Base-by-base conservation (phyloP, 345 rosid genomes). In the Salix dunnii region DNA sequence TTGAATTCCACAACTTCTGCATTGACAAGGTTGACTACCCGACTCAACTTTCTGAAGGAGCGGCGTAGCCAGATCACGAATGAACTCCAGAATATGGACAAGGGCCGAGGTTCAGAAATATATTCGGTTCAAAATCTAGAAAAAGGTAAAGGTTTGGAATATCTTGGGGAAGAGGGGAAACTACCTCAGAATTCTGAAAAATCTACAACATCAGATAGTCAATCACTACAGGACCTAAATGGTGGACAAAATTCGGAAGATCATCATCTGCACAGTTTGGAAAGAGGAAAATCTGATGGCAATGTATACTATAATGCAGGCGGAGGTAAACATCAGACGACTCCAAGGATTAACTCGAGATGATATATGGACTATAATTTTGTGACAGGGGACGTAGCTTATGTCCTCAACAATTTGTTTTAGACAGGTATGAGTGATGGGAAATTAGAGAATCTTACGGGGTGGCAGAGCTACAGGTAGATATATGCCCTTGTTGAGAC, bases 11-110 rank as follows among this genome's bases (percentile, higher is more conserved):
- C 89, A 66, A 51, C 89, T 77, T 87, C 88, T 36, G 94, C 97
- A 28, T 75, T 92, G 73, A 85, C 93, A 38, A 93, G 91, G 88
- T 83, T 96, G 87, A 89, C 98, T 68, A 87, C 85, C 68, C 82
- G 94, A 42, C 90, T 96, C 74, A 90, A 90, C 88, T 92, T 93
- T 83, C 83, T 93, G 55, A 96, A 93, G 88, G 97, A 96, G 83
- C 85, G 86, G 67, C 91, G 96, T 4, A 82, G 82, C 81, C 96
- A 87, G 82, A 87, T 89, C 14, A 88, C 92, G 3, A 84, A 74
- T 70, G 94, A 94, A 78, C 85, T 87, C 79, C 89, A 74, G 81
- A 87, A 82, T 85, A 68, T 78, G 76, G 95, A 90, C 85, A 89
- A 85, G 83, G 80, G 82, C 43, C 77, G 74, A 58, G 48, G 68